phyloP scores from a whole-genome alignment of 495 filamentous ascomycete species.

The Evernia prunastri region DNA sequence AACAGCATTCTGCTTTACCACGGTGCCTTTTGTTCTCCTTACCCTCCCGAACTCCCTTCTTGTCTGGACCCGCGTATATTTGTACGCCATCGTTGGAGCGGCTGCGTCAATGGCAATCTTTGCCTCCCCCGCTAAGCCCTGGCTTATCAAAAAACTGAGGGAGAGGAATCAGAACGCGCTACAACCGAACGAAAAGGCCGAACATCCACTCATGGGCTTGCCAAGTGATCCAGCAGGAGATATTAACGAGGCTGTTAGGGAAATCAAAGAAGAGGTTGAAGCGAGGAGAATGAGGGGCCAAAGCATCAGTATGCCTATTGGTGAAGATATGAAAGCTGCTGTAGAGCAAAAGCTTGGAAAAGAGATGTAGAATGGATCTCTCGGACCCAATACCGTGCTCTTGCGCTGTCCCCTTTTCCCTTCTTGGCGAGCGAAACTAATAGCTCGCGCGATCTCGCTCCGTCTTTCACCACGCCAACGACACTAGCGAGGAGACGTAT shows the following conservation, averaged over 20 bases:
- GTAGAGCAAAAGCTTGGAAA: constrained; percentile 44
- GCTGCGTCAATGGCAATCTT: constrained; percentile 64
- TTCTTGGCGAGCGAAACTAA: neutral
- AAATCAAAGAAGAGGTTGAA: constrained; percentile 66
- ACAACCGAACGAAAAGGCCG: constrained; percentile 27
- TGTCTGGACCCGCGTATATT: constrained; percentile 84
- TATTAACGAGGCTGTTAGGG: constrained; percentile 69
- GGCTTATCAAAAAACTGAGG: constrained; percentile 54
- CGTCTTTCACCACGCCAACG: neutral
- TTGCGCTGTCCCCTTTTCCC: neutral
- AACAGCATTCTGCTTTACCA: constrained; percentile 71
- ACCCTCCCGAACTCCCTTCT: constrained; percentile 56
- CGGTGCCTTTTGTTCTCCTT: constrained; percentile 77
- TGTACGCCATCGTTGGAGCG: constrained; percentile 71
- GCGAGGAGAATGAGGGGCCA: constrained; percentile 50
- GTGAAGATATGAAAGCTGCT: constrained; percentile 41
- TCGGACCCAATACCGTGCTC: neutral
- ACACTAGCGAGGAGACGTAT: neutral
- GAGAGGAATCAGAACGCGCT: constrained; percentile 41
- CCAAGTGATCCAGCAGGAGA: constrained; percentile 70
- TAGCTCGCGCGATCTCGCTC: neutral
- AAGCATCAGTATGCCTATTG: constrained; percentile 42
- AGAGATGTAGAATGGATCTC: constrained; percentile 20
- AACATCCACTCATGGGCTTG: constrained; percentile 65
- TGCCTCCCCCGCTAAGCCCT: constrained; percentile 63